Evolutionary conservation across 805 yeast genomes (phyloP).

Genomic region (Clavispora phyllophila): DNA sequence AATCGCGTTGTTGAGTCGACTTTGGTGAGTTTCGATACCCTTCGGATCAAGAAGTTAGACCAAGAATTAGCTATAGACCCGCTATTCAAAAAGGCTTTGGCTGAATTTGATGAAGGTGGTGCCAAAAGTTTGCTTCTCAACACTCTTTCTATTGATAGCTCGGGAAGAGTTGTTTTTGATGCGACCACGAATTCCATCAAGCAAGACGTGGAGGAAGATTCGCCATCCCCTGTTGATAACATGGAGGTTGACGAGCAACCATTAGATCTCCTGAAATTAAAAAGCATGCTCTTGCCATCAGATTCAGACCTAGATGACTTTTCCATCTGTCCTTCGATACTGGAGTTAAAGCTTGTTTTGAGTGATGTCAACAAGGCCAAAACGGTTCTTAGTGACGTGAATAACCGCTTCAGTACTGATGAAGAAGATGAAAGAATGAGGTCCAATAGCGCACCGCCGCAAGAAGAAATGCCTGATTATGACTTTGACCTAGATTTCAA

Average conservation of each 20-base stretch:
- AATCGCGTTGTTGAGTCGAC: constrained; percentile 20
- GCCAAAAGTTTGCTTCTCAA: constrained; percentile 65
- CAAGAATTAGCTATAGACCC: constrained; percentile 69
- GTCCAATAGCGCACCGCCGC: background rate
- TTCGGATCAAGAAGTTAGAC: constrained; percentile 53
- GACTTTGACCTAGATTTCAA: constrained; percentile 22
- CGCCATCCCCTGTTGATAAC: constrained; percentile 4
- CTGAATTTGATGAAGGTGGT: constrained; percentile 82
- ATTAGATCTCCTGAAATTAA: constrained; percentile 18
- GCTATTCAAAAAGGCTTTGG: constrained; percentile 64
- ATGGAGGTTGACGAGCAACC: constrained; percentile 2
- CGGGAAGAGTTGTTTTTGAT: constrained; percentile 61
- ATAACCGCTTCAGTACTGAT: constrained; percentile 23
- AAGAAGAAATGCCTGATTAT: constrained; percentile 4
- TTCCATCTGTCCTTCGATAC: constrained; percentile 68
- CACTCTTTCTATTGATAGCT: constrained; percentile 49
- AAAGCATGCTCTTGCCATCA: constrained; percentile 18
- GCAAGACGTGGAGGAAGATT: background rate
- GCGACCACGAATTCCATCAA: constrained; percentile 39
- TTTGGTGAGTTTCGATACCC: constrained; percentile 36
- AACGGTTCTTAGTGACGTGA: constrained; percentile 35
- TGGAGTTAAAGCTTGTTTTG: constrained; percentile 54
- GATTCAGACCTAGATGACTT: constrained; percentile 18
- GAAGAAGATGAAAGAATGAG: constrained; percentile 7
- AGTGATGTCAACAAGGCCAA: constrained; percentile 52